Conservation (phyloP, 768 basidiomycete genomes). For the Rossbeevera mucosa region DNA sequence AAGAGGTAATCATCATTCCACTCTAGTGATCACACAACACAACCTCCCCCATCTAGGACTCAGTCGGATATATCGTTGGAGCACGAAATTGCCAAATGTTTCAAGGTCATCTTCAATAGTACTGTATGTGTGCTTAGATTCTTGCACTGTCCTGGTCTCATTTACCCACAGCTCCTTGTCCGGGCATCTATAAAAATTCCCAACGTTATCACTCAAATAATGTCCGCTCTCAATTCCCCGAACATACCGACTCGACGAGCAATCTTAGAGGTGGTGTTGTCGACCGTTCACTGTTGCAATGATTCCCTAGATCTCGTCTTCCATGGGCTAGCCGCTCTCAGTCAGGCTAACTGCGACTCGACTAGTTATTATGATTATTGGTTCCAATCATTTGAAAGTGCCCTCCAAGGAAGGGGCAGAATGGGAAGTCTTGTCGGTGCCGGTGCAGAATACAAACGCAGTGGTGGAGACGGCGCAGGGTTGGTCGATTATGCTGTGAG, state of each 20-base stretch:
- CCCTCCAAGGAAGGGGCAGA: slow-evolving; percentile 78
- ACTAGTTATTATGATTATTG: slow-evolving; percentile 76
- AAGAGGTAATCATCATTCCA: slow-evolving; percentile 46
- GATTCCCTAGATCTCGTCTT: slow-evolving; percentile 65
- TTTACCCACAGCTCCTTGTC: slow-evolving; percentile 50
- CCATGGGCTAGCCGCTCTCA: slow-evolving; percentile 69
- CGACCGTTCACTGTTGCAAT: slow-evolving; percentile 63
- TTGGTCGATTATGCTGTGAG: slow-evolving; percentile 85
- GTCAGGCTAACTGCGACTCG: slow-evolving; percentile 54
- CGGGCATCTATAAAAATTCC: slow-evolving; percentile 71
- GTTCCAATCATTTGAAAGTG: slow-evolving; percentile 78
- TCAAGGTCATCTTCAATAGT: slow-evolving; percentile 77
- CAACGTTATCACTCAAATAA: slow-evolving; percentile 71
- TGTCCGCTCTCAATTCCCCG: slow-evolving; percentile 78
- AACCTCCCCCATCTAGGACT: slow-evolving; percentile 12
- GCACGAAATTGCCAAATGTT: slow-evolving; percentile 83
- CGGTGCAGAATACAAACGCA: slow-evolving; percentile 79
- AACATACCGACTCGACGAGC: slow-evolving; percentile 73
- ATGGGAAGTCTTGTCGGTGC: slow-evolving; percentile 97
- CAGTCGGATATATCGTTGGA: slow-evolving; percentile 67
- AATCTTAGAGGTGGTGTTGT: slow-evolving; percentile 74
- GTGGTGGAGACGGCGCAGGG: slow-evolving; percentile 58
- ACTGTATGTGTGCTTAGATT: slow-evolving; percentile 35
- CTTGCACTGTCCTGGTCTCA: slow-evolving; percentile 1
- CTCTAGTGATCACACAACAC: neutral